Conservation (phyloP, 2,329 filamentous ascomycete genomes). For the Penicillium sp. region DNA sequence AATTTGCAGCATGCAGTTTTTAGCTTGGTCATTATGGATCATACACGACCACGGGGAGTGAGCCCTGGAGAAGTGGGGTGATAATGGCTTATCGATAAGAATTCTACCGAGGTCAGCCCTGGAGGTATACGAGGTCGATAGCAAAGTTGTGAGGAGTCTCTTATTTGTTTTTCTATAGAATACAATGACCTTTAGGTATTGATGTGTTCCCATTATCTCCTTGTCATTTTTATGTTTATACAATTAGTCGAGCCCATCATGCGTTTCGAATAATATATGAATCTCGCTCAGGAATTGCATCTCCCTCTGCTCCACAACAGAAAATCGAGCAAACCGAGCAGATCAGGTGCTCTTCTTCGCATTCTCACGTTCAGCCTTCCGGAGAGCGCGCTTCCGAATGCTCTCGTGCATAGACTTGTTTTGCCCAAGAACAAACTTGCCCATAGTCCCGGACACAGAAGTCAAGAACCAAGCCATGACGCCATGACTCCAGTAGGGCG, state of each 20-base stretch:
- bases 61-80: not conserved
- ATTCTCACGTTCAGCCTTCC: constrained; percentile 81
- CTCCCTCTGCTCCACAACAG: not conserved
- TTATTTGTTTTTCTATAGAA: not conserved
- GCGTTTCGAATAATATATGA: not conserved
- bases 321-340: not conserved
- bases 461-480: constrained; percentile 79
- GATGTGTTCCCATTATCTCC: not conserved
- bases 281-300: not conserved
- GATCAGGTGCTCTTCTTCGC: constrained; percentile 42
- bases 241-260: not conserved
- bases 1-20: not conserved
- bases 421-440: constrained; percentile 54
- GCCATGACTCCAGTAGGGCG: constrained; percentile 90
- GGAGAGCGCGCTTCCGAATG: constrained; percentile 77
- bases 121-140: no score
- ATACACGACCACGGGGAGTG: no score
- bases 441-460: constrained; percentile 58
- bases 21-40: not conserved
- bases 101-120: not conserved
- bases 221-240: not conserved
- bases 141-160: not conserved
- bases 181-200: not conserved
- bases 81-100: constrained; percentile 2
- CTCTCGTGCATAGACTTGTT: constrained; percentile 74